A percentile compares a stretch with the other conserved stretches of the same genome.
phyloP scores from a whole-genome alignment of 495 filamentous ascomycete genomes.

The Immersiella caudata region DNA sequence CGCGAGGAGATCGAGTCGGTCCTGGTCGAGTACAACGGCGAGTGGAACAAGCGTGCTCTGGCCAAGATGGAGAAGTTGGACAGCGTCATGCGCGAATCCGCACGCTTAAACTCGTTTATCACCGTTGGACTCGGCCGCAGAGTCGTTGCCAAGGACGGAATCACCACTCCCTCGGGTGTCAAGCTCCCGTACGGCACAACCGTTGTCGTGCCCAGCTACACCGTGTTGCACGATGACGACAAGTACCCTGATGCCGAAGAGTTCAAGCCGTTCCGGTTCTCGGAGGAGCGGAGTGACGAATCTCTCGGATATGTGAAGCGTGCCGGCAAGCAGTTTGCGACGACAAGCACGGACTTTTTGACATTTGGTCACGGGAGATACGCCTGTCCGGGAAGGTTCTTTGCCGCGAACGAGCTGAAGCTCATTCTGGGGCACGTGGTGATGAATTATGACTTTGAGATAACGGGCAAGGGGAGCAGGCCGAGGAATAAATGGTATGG shows the following conservation, averaged over 20 bases:
- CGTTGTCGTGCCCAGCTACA: conserved; percentile 29
- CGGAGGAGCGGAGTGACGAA: conserved; percentile 27
- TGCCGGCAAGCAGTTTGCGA: conserved; percentile 37
- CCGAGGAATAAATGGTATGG: conserved; percentile 41
- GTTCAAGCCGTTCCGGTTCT: conserved; percentile 34
- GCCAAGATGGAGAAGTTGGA: conserved; percentile 47
- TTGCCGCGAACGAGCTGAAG: conserved; percentile 47
- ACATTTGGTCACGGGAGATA: conserved; percentile 43
- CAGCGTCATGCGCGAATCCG: conserved; percentile 40
- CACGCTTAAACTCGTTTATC: conserved; percentile 39
- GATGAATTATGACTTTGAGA: conserved; percentile 44
- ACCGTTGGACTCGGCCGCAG: conserved; percentile 32
- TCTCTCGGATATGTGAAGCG: conserved; percentile 35
- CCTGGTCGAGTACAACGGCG: conserved; percentile 35
- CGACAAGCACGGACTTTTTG: conserved; percentile 38
- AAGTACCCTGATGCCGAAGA: conserved; percentile 27
- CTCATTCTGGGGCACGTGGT: conserved; percentile 45
- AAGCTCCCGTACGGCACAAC: conserved; percentile 24
- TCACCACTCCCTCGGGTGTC: conserved; percentile 41
- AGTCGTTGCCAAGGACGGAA: conserved; percentile 37
- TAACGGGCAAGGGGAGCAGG: conserved; percentile 25
- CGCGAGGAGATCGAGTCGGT: conserved; percentile 53
- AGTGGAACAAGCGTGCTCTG: conserved; percentile 50
- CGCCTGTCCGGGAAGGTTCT: conserved; percentile 49
- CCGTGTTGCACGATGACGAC: conserved; percentile 27